A percentile compares a stretch with the other conserved stretches of the same genome.
These are phyloP conservation scores for Bryopsis sp. DNA, from an alignment of 139 green algal genomes.

Conservation along the genomic window DNA sequence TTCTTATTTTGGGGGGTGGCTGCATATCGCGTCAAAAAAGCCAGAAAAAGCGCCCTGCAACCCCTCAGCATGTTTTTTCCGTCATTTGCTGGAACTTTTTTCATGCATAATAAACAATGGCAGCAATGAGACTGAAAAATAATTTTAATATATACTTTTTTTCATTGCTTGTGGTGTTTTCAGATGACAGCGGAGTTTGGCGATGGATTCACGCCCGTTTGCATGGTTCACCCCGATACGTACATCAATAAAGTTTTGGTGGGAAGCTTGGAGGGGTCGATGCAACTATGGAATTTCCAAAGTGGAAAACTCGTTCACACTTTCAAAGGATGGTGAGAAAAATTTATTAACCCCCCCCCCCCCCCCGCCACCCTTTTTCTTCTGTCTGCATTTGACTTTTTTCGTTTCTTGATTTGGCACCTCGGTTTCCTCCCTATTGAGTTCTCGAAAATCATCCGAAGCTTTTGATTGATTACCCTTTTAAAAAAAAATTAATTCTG, in stretches of 20 bases:
- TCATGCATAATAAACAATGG: no score
- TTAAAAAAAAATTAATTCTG: no score
- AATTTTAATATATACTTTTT: not conserved
- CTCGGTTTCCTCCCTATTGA: no score
- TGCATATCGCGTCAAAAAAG: no score
- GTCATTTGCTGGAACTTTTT: no score
- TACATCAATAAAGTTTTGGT: slow-evolving; percentile 97
- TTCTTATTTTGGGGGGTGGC: no score
- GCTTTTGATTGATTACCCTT: no score
- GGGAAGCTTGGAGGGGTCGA: slow-evolving; percentile 47
- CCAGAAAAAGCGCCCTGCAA: no score
- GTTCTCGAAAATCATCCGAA: no score
- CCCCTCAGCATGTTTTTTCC: no score
- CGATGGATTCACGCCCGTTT: slow-evolving; percentile 58
- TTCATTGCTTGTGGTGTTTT: not conserved
- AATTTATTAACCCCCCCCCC: not conserved
- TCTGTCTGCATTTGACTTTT: slow-evolving; percentile 9
- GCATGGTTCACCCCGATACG: slow-evolving; percentile 87
- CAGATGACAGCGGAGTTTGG: not conserved
- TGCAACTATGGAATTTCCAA: slow-evolving; percentile 88
- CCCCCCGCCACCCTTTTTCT: not conserved
- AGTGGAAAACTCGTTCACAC: slow-evolving; percentile 51
- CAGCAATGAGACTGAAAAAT: no score
- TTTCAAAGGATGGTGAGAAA: no score
- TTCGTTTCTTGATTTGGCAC: not conserved